These are phyloP conservation scores for Fusarium tuaranense DNA, from an alignment of 2,329 filamentous ascomycete species.

Conservation along the genomic window DNA sequence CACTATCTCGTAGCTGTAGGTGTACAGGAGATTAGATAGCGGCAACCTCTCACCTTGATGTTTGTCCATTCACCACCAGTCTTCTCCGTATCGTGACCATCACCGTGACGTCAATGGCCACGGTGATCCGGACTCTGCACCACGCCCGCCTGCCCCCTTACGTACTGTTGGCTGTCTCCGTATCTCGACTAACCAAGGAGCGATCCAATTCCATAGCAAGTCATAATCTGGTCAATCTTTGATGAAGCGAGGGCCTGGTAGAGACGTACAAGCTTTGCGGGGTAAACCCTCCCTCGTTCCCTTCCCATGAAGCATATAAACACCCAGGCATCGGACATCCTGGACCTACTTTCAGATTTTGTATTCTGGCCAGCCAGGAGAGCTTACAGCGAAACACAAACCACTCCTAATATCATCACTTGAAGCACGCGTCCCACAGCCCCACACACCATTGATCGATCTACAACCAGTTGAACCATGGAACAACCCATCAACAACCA, in stretches of 20 bases:
- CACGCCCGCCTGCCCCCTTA: constrained; percentile 20
- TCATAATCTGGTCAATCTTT: background rate
- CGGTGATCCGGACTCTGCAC: constrained; percentile 35
- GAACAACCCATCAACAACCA: constrained; percentile 42
- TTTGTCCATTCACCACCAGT: constrained; percentile 13
- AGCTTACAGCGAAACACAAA: background rate
- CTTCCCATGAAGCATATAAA: constrained; percentile 34
- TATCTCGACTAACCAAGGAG: background rate
- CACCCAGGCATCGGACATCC: background rate
- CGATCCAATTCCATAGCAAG: constrained; percentile 3
- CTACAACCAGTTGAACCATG: constrained; percentile 25
- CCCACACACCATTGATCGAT: background rate
- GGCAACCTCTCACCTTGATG: constrained; percentile 18
- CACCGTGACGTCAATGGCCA: constrained; percentile 45
- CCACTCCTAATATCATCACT: background rate
- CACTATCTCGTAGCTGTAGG: constrained; percentile 28
- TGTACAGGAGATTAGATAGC: constrained; percentile 13
- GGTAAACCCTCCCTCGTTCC: constrained; percentile 35
- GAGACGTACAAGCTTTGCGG: constrained; percentile 41
- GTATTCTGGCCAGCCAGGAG: background rate
- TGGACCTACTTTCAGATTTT: background rate
- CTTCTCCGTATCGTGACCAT: constrained; percentile 40
- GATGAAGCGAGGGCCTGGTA: background rate
- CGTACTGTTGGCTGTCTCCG: constrained; percentile 15
- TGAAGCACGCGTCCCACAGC: background rate